Conservation (phyloP, 345 rosid species). For the Arabidopsis suecica region DNA sequence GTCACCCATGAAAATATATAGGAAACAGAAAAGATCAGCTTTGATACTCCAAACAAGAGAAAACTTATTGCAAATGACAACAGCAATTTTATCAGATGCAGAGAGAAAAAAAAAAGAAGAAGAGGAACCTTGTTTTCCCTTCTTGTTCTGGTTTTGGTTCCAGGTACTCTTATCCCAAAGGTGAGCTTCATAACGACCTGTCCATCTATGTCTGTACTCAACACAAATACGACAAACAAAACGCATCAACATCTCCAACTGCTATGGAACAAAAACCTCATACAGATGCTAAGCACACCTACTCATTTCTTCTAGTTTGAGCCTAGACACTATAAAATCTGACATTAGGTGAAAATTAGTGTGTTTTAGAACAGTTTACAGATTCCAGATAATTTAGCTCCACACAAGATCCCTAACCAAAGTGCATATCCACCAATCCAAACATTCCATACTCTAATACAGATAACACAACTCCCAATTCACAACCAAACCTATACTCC, state of each 20-base stretch:
- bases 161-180: slow-evolving; percentile 99
- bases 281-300: neutral
- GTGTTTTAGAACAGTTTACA: neutral
- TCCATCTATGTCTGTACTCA: slow-evolving; percentile 90
- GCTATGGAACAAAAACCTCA: slow-evolving; percentile 1
- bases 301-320: slow-evolving; percentile 1
- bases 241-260: slow-evolving; percentile 27
- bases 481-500: slow-evolving; percentile 5
- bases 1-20: slow-evolving; percentile 45
- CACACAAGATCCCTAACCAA: slow-evolving; percentile 7
- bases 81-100: neutral
- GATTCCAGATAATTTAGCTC: slow-evolving; percentile 16
- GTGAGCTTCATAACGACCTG: slow-evolving; percentile 99
- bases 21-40: slow-evolving; percentile 50
- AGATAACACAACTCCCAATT: slow-evolving; percentile 15
- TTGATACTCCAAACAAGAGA: slow-evolving; percentile 18
- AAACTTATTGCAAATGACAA: slow-evolving; percentile 13
- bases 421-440: neutral
- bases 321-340: slow-evolving; percentile 13
- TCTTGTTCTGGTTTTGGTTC: slow-evolving; percentile 99
- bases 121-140: slow-evolving; percentile 91
- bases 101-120: slow-evolving; percentile 33
- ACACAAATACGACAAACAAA: slow-evolving; percentile 14
- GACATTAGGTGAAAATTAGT: neutral
- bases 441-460: neutral